Evolutionary conservation across 176 grass and related monocot species (phyloP).

Genomic region (Aegilops speltoides): DNA sequence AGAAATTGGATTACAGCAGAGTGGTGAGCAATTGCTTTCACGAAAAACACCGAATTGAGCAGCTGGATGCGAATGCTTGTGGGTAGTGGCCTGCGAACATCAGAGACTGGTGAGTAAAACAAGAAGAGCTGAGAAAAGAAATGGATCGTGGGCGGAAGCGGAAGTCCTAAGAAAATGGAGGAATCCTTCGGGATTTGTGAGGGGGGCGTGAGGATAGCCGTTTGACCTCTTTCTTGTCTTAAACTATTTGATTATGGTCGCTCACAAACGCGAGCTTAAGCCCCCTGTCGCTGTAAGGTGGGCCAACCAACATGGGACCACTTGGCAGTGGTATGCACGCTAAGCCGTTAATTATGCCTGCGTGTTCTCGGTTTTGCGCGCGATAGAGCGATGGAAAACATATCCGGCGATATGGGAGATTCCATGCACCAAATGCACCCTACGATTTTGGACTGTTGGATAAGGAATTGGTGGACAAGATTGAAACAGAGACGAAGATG

Average conservation of each 20-base stretch:
- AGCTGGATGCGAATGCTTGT: not conserved
- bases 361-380: too few relatives aligned
- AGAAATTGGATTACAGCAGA: not conserved
- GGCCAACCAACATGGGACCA: not conserved
- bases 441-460: too few relatives aligned
- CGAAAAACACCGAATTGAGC: not conserved
- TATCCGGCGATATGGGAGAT: too few relatives aligned
- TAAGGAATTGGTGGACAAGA: too few relatives aligned
- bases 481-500: too few relatives aligned
- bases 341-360: too few relatives aligned
- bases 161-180: slow-evolving; percentile 23
- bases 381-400: too few relatives aligned
- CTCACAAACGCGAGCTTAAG: not conserved
- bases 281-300: not conserved
- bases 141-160: not conserved
- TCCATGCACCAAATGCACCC: too few relatives aligned
- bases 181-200: slow-evolving; percentile 6
- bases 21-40: not conserved
- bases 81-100: not conserved
- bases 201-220: slow-evolving; percentile 11
- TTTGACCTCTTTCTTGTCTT: slow-evolving; percentile 17
- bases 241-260: not conserved
- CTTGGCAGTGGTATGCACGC: not conserved
- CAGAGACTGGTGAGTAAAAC: not conserved
- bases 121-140: not conserved